These are phyloP conservation scores for Rhynchospora pubera DNA, from an alignment of 176 grass and related monocot species.

Conservation along the genomic window DNA sequence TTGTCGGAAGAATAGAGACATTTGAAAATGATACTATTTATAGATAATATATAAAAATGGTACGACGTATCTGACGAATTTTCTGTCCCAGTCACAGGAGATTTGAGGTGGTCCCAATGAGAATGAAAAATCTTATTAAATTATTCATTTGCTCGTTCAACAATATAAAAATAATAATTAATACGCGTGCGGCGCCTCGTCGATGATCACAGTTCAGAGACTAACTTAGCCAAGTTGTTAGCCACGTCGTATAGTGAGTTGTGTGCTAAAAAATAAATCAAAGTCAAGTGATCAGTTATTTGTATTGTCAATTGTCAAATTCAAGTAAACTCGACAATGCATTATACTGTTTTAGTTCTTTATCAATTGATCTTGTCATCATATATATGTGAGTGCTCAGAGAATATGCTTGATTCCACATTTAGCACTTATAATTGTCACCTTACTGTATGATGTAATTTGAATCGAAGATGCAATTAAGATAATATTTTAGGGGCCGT, in stretches of 20 bases:
- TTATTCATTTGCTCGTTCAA: not conserved
- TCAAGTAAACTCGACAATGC: not conserved
- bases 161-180: not conserved
- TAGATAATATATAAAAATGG: not conserved
- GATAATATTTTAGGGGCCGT: no score
- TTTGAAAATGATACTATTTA: no score
- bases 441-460: not conserved
- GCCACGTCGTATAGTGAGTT: not conserved
- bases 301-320: not conserved
- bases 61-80: not conserved
- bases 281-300: not conserved
- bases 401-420: slow-evolving; percentile 7
- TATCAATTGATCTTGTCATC: not conserved
- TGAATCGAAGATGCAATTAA: not conserved
- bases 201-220: not conserved
- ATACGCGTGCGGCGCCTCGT: not conserved
- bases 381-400: not conserved
- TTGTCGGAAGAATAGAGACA: not conserved
- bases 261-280: not conserved
- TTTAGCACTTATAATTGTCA: not conserved
- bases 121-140: not conserved
- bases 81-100: not conserved
- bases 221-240: not conserved
- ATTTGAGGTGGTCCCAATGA: not conserved
- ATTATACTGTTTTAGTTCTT: not conserved